These are phyloP conservation scores for Pythium diclinum DNA, from an alignment of 352 stramenopile genomes.

Conservation along the genomic window DNA sequence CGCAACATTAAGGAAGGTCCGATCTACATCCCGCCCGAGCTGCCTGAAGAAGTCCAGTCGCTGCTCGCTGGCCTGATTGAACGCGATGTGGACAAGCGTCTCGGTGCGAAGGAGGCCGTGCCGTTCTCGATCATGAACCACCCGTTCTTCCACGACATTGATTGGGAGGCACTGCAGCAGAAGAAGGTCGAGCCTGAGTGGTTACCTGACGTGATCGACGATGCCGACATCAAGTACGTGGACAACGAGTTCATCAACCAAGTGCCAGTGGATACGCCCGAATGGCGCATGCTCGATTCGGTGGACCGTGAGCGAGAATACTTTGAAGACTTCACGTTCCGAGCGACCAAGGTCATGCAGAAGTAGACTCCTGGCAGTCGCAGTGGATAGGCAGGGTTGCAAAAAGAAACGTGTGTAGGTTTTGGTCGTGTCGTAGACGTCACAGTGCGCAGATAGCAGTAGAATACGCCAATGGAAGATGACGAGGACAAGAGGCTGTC, in stretches of 20 bases:
- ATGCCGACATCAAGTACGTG: slow-evolving; percentile 84
- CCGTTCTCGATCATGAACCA: slow-evolving; percentile 89
- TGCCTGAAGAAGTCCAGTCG: slow-evolving; percentile 71
- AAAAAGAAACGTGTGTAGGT: slow-evolving; percentile 11
- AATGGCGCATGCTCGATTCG: slow-evolving; percentile 88
- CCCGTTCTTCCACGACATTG: slow-evolving; percentile 82
- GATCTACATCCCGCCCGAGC: slow-evolving; percentile 74
- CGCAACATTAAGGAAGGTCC: slow-evolving; percentile 86
- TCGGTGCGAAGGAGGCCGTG: slow-evolving; percentile 72
- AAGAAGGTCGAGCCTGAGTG: slow-evolving; percentile 81
- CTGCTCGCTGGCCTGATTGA: slow-evolving; percentile 76
- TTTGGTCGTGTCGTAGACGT: slow-evolving; percentile 21
- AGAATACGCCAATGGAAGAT: background rate
- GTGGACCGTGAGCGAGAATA: slow-evolving; percentile 83
- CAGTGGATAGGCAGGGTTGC: background rate
- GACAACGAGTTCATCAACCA: slow-evolving; percentile 89
- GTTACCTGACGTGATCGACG: slow-evolving; percentile 78
- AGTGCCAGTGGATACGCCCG: slow-evolving; percentile 80
- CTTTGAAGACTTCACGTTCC: slow-evolving; percentile 85
- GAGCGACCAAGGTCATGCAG: slow-evolving; percentile 67
- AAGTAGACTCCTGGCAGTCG: slow-evolving; percentile 35
- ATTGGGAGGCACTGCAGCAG: slow-evolving; percentile 82
- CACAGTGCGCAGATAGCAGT: slow-evolving; percentile 6
- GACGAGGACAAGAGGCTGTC: background rate
- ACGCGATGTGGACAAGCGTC: slow-evolving; percentile 64